A percentile compares a stretch with the other conserved stretches of the same genome.
phyloP scores from a whole-genome alignment of 345 rosid species.

The Lepidium africanum region DNA sequence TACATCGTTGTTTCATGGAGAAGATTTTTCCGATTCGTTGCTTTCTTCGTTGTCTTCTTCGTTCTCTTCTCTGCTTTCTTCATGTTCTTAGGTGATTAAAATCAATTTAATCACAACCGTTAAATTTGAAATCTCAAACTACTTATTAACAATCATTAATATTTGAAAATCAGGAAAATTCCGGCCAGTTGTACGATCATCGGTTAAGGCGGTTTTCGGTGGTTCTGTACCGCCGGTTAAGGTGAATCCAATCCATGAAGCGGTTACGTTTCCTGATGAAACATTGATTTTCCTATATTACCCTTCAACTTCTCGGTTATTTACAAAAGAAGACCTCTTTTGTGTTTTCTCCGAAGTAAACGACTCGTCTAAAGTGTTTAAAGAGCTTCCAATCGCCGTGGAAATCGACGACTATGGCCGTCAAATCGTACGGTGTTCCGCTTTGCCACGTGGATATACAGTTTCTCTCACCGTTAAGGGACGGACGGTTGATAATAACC shows the following conservation, averaged over 20 bases:
- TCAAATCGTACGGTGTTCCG: constrained; percentile 59
- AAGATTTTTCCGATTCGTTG: constrained; percentile 52
- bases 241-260: constrained; percentile 35
- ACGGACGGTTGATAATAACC: constrained; percentile 9
- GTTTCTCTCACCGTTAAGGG: constrained; percentile 24
- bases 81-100: constrained; percentile 37
- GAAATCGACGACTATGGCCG: constrained; percentile 24
- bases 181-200: constrained; percentile 37
- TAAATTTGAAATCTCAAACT: not conserved
- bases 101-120: not conserved
- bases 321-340: constrained; percentile 41
- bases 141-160: not conserved
- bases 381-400: constrained; percentile 30
- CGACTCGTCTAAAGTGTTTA: constrained; percentile 28
- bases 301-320: constrained; percentile 34
- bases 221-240: constrained; percentile 17
- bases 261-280: constrained; percentile 60
- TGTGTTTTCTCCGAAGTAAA: constrained; percentile 44
- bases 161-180: constrained; percentile 26
- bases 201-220: constrained; percentile 26
- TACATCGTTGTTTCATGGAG: constrained; percentile 40
- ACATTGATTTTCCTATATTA: constrained; percentile 50
- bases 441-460: constrained; percentile 30
- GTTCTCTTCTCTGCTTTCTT: constrained; percentile 46
- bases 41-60: constrained; percentile 39